Base-by-base conservation (phyloP, 2,329 filamentous ascomycete species). In the Pseudohalonectria lignicola region DNA sequence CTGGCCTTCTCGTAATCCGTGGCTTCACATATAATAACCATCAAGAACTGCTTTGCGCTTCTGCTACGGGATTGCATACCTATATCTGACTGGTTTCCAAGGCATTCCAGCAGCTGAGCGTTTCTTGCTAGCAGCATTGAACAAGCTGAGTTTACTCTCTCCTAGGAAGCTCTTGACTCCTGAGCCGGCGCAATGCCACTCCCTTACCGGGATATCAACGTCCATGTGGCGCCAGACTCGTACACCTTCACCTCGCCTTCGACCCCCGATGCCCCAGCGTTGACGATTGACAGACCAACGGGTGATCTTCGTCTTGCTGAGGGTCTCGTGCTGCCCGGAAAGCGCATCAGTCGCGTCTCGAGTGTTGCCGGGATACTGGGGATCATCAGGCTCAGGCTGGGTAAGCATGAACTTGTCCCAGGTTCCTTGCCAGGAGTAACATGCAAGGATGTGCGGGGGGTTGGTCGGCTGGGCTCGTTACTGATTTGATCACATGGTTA, bases 181-280 rank as follows among this genome's bases (percentile, higher is more conserved):
- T n/a, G n/a, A n/a, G n/a, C n/a, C n/a, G n/a, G 34, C 49, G 47
- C 40, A 37, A 61, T 61, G 57, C 51, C 54, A 33, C 61, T 76
- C 49, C 92, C 90, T 17, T 98, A 88, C 63, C 78, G 90, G 56
- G 92, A 98, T 68, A 93, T 96, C 68, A 98, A 96, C 61, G 79
- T 98, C 59, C 87, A 94, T 62, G 84, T 87, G 47, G 87, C 90
- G 37, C 72, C 85, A 51, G 86, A 90, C 52, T 82, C 92, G 56
- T 98, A 98, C 69, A 86, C 87, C 51, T 98, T 98, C 62, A 88
- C 86, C 29, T 98, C 92, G 20, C 92, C 92, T 20, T 96, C 92
- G 1, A 90, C 87, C 4, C 87, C 88, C 44, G 79, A 88, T 61
- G 82, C 88, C 20, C 86, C 86, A 12, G 86, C 86, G 9, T 71